A percentile compares a stretch with the other conserved stretches of the same genome.
phyloP scores from a whole-genome alignment of 2,329 filamentous ascomycete genomes.

The Epichloe bromicola region DNA sequence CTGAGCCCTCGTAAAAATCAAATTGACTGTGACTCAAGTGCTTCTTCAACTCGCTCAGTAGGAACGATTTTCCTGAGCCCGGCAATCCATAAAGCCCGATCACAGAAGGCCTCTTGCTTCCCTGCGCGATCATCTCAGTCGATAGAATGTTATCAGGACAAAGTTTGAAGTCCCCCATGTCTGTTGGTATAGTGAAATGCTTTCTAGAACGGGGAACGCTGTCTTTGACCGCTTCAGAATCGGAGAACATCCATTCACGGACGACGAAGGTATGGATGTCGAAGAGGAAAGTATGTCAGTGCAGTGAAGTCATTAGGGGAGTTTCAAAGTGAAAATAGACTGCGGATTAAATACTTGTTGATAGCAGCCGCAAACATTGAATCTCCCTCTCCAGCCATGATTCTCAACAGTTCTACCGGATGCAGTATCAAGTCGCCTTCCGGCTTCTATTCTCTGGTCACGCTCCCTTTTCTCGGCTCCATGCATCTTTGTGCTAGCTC shows the following conservation, averaged over 20 bases:
- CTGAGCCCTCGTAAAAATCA: slow-evolving; percentile 39
- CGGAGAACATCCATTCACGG: neutral
- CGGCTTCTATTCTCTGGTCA: too few species aligned
- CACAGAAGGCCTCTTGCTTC: slow-evolving; percentile 22
- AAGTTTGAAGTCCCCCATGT: neutral
- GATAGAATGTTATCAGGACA: neutral
- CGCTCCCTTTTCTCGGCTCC: too few species aligned
- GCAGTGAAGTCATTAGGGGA: too few species aligned
- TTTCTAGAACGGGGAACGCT: neutral
- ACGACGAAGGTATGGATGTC: too few species aligned
- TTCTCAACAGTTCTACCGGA: too few species aligned
- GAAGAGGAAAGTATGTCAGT: too few species aligned
- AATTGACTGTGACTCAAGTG: slow-evolving; percentile 23
- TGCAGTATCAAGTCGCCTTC: too few species aligned
- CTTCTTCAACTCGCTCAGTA: slow-evolving; percentile 27
- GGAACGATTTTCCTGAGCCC: slow-evolving; percentile 38
- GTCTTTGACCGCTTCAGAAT: neutral
- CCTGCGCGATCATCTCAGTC: neutral
- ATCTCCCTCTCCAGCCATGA: too few species aligned
- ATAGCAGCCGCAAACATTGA: too few species aligned
- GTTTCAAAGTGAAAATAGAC: too few species aligned
- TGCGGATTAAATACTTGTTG: too few species aligned
- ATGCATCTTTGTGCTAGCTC: too few species aligned
- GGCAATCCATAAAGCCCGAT: slow-evolving; percentile 43
- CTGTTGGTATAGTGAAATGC: neutral